A percentile compares a stretch with the other conserved stretches of the same genome.
Conservation (phyloP, 192 early-diverging fungal species). For the Coemansia sp. region DNA sequence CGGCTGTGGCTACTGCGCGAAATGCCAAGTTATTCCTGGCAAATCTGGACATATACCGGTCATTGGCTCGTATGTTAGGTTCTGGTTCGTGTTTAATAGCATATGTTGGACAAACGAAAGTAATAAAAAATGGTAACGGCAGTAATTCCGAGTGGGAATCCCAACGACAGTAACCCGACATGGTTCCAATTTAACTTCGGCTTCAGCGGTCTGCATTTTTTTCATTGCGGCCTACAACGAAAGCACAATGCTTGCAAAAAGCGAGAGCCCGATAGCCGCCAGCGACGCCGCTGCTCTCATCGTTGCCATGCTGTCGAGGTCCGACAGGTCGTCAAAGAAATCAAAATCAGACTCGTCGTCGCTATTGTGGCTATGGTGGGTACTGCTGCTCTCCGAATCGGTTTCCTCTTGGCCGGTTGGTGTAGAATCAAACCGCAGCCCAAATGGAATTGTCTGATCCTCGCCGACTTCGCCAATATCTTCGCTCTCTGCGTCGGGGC, state of each 20-base stretch:
- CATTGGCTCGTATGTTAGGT: too few relatives aligned
- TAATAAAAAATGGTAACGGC: too few relatives aligned
- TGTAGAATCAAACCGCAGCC: slow-evolving; percentile 34
- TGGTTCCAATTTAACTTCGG: too few relatives aligned
- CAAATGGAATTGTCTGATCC: slow-evolving; percentile 27
- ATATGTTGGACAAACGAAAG: too few relatives aligned
- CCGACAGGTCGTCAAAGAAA: slow-evolving; percentile 33
- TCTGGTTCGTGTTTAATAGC: too few relatives aligned
- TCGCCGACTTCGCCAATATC: neutral
- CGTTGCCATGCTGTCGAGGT: slow-evolving; percentile 31
- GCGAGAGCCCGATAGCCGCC: slow-evolving; percentile 32
- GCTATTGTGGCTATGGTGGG: slow-evolving; percentile 6
- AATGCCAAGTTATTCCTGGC: neutral
- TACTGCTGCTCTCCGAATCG: neutral
- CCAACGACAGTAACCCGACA: too few relatives aligned
- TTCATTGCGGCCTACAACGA: neutral
- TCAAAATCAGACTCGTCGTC: slow-evolving; percentile 15
- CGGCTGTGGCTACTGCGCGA: neutral
- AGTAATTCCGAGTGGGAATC: too few relatives aligned
- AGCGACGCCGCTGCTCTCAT: slow-evolving; percentile 34
- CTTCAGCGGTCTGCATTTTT: neutral
- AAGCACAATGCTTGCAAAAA: slow-evolving; percentile 12
- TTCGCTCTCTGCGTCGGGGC: neutral
- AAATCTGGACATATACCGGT: too few relatives aligned
- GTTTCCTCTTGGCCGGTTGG: neutral